phyloP scores from a whole-genome alignment of 495 filamentous ascomycete genomes.

The Usnea hakonensis region DNA sequence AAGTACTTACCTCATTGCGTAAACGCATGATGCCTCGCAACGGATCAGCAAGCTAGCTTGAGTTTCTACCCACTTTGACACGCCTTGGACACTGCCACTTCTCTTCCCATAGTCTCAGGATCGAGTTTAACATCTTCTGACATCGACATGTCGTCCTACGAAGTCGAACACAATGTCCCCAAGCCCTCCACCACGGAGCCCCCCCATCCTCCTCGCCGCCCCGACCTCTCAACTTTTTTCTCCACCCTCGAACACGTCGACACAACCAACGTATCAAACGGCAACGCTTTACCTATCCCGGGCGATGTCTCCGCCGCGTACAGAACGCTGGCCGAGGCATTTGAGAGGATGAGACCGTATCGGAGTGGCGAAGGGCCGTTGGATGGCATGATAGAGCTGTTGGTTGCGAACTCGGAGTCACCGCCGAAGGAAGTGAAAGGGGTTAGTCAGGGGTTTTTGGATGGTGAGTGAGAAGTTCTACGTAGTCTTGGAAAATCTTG shows the following conservation, averaged over 20 bases:
- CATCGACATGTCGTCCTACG: conserved; percentile 48
- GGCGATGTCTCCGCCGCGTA: conserved; percentile 59
- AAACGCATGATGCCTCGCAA: conserved; percentile 1
- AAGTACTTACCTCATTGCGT: background rate
- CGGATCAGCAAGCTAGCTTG: background rate
- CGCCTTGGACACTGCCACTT: no score
- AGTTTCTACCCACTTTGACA: background rate
- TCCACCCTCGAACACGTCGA: conserved; percentile 60
- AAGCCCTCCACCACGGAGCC: conserved; percentile 33
- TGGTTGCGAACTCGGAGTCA: conserved; percentile 55
- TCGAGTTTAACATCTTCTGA: background rate
- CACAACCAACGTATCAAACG: conserved; percentile 44
- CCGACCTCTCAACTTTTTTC: conserved; percentile 87
- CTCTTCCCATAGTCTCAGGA: background rate
- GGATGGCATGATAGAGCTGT: conserved; percentile 49
- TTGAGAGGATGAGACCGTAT: conserved; percentile 41
- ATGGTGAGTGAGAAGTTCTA: conserved; percentile 40
- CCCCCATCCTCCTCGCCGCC: conserved; percentile 48
- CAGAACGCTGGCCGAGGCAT: conserved; percentile 54
- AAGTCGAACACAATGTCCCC: conserved; percentile 73
- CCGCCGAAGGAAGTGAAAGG: conserved; percentile 65
- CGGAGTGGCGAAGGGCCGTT: conserved; percentile 42
- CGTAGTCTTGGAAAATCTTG: no score
- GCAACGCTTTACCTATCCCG: conserved; percentile 62
- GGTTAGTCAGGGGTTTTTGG: conserved; percentile 72